phyloP scores from a whole-genome alignment of 179 eudicot genomes.

The Camellia oleifera region DNA sequence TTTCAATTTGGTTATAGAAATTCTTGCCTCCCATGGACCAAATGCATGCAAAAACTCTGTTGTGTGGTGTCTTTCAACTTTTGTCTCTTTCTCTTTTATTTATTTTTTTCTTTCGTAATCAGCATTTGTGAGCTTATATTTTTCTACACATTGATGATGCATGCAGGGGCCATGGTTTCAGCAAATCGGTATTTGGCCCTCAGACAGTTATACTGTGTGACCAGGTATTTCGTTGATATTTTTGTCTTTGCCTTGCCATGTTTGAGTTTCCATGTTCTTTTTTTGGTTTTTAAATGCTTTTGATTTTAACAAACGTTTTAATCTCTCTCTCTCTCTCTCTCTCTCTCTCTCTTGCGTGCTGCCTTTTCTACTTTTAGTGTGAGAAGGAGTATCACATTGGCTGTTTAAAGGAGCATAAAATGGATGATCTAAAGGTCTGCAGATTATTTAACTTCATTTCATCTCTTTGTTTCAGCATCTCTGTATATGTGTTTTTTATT shows the following conservation, averaged over 20 bases:
- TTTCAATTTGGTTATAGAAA: neutral
- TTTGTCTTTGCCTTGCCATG: neutral
- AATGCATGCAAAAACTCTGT: neutral
- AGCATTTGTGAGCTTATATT: too few species aligned
- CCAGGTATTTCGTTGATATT: conserved; percentile 52
- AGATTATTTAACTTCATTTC: neutral
- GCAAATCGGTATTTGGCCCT: conserved; percentile 83
- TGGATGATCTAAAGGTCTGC: conserved; percentile 81
- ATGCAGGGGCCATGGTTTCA: conserved; percentile 25
- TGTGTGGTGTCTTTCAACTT: neutral
- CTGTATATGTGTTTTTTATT: neutral
- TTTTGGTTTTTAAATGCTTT: neutral
- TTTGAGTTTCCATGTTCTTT: conserved; percentile 2
- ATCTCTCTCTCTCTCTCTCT: neutral
- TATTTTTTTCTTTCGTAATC: too few species aligned
- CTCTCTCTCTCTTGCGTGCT: neutral
- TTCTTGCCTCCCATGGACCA: neutral
- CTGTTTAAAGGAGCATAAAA: conserved; percentile 71
- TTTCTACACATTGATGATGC: too few species aligned
- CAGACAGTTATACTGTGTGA: conserved; percentile 91
- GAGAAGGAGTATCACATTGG: conserved; percentile 97
- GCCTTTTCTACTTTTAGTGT: conserved; percentile 43
- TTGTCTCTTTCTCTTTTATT: too few species aligned
- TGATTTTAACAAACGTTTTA: neutral
- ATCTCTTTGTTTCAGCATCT: neutral